Conservation (phyloP, 2,329 filamentous ascomycete species). For the Thielaviopsis punctulata region DNA sequence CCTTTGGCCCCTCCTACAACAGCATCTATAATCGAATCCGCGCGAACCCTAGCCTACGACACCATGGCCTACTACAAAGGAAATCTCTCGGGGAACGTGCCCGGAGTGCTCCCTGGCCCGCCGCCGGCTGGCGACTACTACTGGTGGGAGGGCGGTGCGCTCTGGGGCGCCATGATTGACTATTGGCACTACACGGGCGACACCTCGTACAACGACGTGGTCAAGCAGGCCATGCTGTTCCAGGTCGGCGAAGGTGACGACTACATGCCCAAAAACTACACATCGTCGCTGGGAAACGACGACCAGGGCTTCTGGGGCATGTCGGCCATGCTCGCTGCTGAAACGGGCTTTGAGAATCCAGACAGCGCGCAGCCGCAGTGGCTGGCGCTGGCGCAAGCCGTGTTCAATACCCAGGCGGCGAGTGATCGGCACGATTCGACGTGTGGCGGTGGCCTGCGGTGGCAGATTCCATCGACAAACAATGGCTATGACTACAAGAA, state of each 20-base stretch:
- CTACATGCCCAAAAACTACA: slow-evolving; percentile 44
- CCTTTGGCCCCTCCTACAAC: background rate
- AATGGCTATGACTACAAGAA: slow-evolving; percentile 64
- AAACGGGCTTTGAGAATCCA: slow-evolving; percentile 44
- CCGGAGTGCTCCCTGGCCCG: slow-evolving; percentile 40
- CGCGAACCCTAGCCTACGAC: slow-evolving; percentile 31
- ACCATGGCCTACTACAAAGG: slow-evolving; percentile 34
- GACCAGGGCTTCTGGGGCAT: slow-evolving; percentile 57
- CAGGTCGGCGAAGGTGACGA: slow-evolving; percentile 40
- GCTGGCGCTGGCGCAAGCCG: slow-evolving; percentile 49
- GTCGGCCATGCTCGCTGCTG: slow-evolving; percentile 49
- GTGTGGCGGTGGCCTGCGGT: slow-evolving; percentile 54
- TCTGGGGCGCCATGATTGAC: slow-evolving; percentile 53
- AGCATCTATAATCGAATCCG: slow-evolving; percentile 30
- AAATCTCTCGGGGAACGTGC: slow-evolving; percentile 32
- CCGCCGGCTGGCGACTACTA: slow-evolving; percentile 42
- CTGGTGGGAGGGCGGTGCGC: slow-evolving; percentile 57
- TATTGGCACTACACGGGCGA: slow-evolving; percentile 56
- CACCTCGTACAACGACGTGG: slow-evolving; percentile 40
- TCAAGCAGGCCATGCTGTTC: slow-evolving; percentile 38
- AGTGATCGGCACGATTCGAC: slow-evolving; percentile 44
- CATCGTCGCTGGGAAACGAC: slow-evolving; percentile 46
- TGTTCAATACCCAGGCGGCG: slow-evolving; percentile 44
- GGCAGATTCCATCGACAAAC: slow-evolving; percentile 64
- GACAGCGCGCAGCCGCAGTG: slow-evolving; percentile 36